phyloP scores from a whole-genome alignment of 192 early-diverging fungal species.

The Cetraspora pellucida region DNA sequence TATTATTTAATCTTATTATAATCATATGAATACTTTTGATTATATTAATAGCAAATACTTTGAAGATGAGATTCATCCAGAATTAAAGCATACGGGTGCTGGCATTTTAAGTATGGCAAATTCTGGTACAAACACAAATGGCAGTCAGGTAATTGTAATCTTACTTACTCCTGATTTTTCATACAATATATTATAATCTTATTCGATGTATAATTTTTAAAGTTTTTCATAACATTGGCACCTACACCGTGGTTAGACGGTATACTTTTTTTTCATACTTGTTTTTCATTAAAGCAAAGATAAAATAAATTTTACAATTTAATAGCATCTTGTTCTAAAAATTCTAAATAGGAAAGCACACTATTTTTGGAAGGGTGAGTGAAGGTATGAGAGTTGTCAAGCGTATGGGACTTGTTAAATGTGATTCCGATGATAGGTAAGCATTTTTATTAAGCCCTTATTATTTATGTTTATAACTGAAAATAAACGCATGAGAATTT shows the following conservation, averaged over 20 bases:
- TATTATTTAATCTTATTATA: not conserved
- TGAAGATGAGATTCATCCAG: constrained; percentile 79
- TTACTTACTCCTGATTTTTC: not conserved
- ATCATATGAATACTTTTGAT: not conserved
- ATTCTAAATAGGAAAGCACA: constrained; percentile 74
- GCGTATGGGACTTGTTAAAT: constrained; percentile 71
- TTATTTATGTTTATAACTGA: not conserved
- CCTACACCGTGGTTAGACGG: constrained; percentile 91
- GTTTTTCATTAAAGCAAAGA: not conserved
- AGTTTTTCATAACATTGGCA: constrained; percentile 90
- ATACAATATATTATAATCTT: constrained; percentile 22
- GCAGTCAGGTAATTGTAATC: constrained; percentile 54
- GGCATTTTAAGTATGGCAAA: constrained; percentile 93
- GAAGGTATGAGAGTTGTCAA: constrained; percentile 82
- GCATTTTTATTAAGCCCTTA: not conserved
- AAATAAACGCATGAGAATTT: no score
- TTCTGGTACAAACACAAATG: constrained; percentile 67
- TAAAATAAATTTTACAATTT: constrained; percentile 26
- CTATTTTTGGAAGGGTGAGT: constrained; percentile 87
- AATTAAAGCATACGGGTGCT: constrained; percentile 82
- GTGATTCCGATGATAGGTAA: constrained; percentile 58
- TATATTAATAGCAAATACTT: constrained; percentile 65
- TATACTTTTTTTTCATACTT: constrained; percentile 17
- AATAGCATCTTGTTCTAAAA: constrained; percentile 38
- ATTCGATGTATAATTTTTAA: constrained; percentile 13